These are phyloP conservation scores for Pseudogymnoascus sp. DNA, from an alignment of 2,329 filamentous ascomycete genomes.

Conservation along the genomic window DNA sequence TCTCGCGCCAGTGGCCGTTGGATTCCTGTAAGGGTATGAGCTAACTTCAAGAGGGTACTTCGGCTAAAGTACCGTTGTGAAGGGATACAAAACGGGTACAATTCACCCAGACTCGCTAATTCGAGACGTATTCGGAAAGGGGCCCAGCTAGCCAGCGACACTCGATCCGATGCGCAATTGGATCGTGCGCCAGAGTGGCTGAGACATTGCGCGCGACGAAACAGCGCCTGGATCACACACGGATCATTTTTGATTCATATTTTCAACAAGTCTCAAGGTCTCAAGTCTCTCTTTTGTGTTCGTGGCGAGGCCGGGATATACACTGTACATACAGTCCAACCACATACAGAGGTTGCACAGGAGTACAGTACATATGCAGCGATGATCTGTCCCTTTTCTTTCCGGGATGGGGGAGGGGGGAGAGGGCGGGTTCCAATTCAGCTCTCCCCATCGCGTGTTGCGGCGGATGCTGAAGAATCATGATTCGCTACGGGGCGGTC, in stretches of 20 bases:
- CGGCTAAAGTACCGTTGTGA: neutral
- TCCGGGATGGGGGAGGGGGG: neutral
- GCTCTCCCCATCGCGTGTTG: neutral
- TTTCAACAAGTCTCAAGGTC: neutral
- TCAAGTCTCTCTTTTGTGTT: neutral
- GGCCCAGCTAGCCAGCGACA: neutral
- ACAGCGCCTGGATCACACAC: neutral
- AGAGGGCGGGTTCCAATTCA: neutral
- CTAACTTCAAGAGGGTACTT: neutral
- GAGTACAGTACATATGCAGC: neutral
- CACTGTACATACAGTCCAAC: neutral
- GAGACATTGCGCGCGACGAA: conserved; percentile 7
- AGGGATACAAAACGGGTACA: conserved; percentile 5
- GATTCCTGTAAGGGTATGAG: neutral
- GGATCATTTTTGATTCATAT: conserved; percentile 4
- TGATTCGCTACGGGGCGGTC: neutral
- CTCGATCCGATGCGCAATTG: conserved; percentile 7
- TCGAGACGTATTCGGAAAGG: conserved; percentile 9
- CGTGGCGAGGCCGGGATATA: neutral
- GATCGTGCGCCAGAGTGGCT: neutral
- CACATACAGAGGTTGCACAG: too few species aligned
- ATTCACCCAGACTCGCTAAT: neutral
- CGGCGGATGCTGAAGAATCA: neutral
- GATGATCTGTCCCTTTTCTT: neutral
- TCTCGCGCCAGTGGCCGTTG: neutral